Base-by-base conservation (phyloP, 2,329 filamentous ascomycete genomes). In the Corynespora cassiicola region DNA sequence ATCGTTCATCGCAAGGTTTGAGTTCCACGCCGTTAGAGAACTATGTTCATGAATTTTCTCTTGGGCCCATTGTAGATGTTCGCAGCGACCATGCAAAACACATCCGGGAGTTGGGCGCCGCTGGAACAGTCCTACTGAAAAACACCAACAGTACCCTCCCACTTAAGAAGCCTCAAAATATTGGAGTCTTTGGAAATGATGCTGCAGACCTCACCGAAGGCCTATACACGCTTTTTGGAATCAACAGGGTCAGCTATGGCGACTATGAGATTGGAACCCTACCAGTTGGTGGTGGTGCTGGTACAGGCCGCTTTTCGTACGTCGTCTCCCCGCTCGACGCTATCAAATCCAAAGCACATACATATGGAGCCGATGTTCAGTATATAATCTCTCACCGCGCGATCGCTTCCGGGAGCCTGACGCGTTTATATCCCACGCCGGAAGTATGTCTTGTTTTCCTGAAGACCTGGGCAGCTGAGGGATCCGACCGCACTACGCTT, bases 391-490 rank as follows among this genome's bases (percentile, higher is more conserved):
- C 71, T 44, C 74, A 75, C 44, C 50, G 50, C 2, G 46, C 56
- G 27, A 68, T 65, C 31, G 58, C 57, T 5, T 36, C 47, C 6
- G 62, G 53, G 2, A 56, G 61, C 5, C 36, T 61, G 6, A 10
- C 40, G 7, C 42, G 27, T 14, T 45, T 59, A 7, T 56, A 59
- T 16, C 69, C 72, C 19, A 31, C 50, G n/a, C 55, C 74, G 1
- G 69, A 74, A 8, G 76, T 79, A 3, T 73, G 49, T 54, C 59
- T 84, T 3, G 75, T 84, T 6, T 81, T 84, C 58, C 62, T 82
- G 33, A 84, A 82, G 75, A 76, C 58, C 5, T 76, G 62, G 56
- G 73, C 73, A 0, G 63, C 56, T 2, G 75, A 78, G 52, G 72
- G 73, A 18, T 47, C 52, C 5, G 75, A 77, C 40, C 64, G 74